Evolutionary conservation across 2,329 filamentous ascomycete genomes (phyloP), one percentile per base, ranked within the genome.

Genomic region (Colletotrichum magnum): DNA sequence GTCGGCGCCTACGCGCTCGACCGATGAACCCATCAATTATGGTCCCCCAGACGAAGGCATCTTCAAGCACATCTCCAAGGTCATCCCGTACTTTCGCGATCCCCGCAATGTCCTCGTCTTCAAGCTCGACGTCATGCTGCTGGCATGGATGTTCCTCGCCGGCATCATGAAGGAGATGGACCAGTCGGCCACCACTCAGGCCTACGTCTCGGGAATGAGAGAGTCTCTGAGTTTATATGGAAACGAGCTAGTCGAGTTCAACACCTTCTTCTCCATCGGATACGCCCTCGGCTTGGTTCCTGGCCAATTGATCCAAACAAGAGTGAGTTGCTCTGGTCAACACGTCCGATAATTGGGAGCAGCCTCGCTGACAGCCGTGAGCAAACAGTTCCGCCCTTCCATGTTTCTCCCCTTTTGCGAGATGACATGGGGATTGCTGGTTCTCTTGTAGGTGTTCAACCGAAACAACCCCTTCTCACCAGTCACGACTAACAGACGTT

Each of bases 191-290:
- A 80, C 77, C 71, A 79, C 74, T 52, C 77, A 74, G n/a, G 81
- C 80, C 18, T 83, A 82, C 53, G 79, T 82, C 10, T 79, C 78
- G 0, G 81, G 81, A 0, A 82, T 83, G 81, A 78, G 80, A 39
- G 76, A 79, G 48, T 78, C 79, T 56, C 69, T 80, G 6, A 58
- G 58, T 1, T 76, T 82, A 1, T 73, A 77, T 21, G 79, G 77
- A 7, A 79, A 79, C 54, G 74, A 81, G 71, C 72, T 69, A 32
- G 72, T 72, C 10, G 59, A 71, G 21, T 66, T 64, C 52, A 65
- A 61, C 24, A 75, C 74, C 3, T 72, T 58, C 24, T 77, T 72
- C 41, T 74, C 73, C 3, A 68, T 75, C 12, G 71, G 70, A 1
- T 76, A 76, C 47, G 74, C 74, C 6, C 61, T 73, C 7, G 73